Evolutionary conservation across 805 yeast species (phyloP).

Genomic region (Candida maesae): DNA sequence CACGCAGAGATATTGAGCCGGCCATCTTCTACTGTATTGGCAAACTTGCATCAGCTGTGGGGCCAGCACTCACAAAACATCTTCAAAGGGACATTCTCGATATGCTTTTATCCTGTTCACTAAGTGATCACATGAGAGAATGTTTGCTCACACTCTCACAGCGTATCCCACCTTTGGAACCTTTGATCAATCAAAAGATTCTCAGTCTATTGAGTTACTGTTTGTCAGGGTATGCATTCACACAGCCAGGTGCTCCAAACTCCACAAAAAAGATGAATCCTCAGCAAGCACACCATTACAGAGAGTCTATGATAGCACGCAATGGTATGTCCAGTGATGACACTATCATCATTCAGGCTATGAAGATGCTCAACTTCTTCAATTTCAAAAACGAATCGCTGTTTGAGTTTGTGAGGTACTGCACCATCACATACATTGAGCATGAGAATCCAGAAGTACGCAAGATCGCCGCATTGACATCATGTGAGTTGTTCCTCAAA

Average conservation of each 20-base stretch:
- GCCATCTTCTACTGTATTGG: conserved; percentile 88
- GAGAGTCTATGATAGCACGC: conserved; percentile 66
- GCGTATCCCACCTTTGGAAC: conserved; percentile 76
- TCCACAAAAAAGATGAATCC: conserved; percentile 47
- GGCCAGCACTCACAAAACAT: conserved; percentile 89
- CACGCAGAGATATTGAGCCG: conserved; percentile 71
- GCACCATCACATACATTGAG: conserved; percentile 80
- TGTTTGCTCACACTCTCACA: conserved; percentile 64
- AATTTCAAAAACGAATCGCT: conserved; percentile 72
- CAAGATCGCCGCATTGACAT: conserved; percentile 78
- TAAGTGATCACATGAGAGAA: conserved; percentile 78
- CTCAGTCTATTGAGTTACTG: conserved; percentile 70
- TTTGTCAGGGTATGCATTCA: conserved; percentile 75
- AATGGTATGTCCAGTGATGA: conserved; percentile 56
- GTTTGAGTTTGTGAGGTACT: conserved; percentile 82
- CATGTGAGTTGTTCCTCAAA: conserved; percentile 67
- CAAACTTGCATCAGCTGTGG: conserved; percentile 81
- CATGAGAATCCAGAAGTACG: conserved; percentile 78
- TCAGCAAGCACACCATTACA: conserved; percentile 68
- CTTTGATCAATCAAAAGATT: conserved; percentile 65
- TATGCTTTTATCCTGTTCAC: conserved; percentile 74
- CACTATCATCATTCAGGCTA: conserved; percentile 66
- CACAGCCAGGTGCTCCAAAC: conserved; percentile 83
- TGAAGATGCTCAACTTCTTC: conserved; percentile 71
- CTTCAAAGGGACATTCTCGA: conserved; percentile 78